phyloP scores from a whole-genome alignment of 2,329 filamentous ascomycete genomes.

The Alternaria brassicicola region DNA sequence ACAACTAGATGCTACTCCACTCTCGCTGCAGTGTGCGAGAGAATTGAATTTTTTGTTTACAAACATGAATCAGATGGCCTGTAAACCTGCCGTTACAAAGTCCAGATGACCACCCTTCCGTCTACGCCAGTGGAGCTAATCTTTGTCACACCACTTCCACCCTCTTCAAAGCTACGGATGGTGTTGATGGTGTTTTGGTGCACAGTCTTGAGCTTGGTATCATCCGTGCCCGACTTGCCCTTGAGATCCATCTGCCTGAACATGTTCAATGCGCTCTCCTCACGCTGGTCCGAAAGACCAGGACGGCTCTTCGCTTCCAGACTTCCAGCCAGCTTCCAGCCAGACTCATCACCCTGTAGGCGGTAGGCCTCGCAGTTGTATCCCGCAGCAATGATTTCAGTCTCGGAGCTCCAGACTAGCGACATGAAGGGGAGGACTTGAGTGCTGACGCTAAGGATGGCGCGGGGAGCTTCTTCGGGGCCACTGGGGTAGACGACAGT shows the following conservation, averaged over 20 bases:
- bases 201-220: slow-evolving; percentile 91
- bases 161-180: slow-evolving; percentile 74
- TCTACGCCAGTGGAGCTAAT: slow-evolving; percentile 71
- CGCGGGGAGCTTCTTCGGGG: slow-evolving; percentile 86
- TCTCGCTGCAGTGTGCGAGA: slow-evolving; percentile 20
- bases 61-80: background rate
- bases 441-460: slow-evolving; percentile 88
- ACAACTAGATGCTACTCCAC: slow-evolving; percentile 15
- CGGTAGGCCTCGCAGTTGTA: slow-evolving; percentile 90
- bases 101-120: slow-evolving; percentile 57
- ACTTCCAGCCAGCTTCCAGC: slow-evolving; percentile 84
- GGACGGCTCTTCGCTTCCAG: slow-evolving; percentile 74
- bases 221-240: slow-evolving; percentile 75
- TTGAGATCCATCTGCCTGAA: slow-evolving; percentile 99
- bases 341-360: slow-evolving; percentile 76
- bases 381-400: slow-evolving; percentile 92
- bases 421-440: slow-evolving; percentile 92
- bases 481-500: slow-evolving; percentile 94
- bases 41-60: slow-evolving; percentile 2
- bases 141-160: slow-evolving; percentile 69
- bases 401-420: slow-evolving; percentile 88
- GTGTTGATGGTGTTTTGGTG: slow-evolving; percentile 97
- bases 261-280: slow-evolving; percentile 97
- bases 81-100: slow-evolving; percentile 40
- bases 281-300: slow-evolving; percentile 67